A percentile compares a stretch with the other conserved stretches of the same genome.
These are phyloP conservation scores for Cyberlindnera petersonii DNA, from an alignment of 805 yeast genomes.

Conservation along the genomic window DNA sequence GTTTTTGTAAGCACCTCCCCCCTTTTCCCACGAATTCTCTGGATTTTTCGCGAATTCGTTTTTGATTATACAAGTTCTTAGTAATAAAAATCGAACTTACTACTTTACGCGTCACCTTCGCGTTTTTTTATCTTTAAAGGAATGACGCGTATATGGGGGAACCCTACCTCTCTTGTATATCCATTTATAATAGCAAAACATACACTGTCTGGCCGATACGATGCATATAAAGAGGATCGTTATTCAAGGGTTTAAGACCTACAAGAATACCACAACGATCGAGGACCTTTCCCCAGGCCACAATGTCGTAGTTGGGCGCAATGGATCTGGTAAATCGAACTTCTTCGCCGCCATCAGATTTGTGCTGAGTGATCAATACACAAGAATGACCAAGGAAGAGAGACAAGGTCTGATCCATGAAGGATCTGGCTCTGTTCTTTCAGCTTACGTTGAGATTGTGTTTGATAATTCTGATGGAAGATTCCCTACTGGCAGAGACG, in stretches of 20 bases:
- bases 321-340: constrained; percentile 96
- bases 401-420: constrained; percentile 85
- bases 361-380: constrained; percentile 85
- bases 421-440: constrained; percentile 85
- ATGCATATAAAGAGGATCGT: constrained; percentile 51
- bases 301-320: constrained; percentile 86
- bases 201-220: neutral
- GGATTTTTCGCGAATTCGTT: neutral
- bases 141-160: neutral
- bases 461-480: constrained; percentile 79
- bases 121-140: neutral
- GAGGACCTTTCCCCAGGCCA: constrained; percentile 75
- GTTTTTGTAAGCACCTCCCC: too few relatives aligned
- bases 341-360: constrained; percentile 93
- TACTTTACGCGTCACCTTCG: constrained; percentile 11
- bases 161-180: neutral
- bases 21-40: too few relatives aligned
- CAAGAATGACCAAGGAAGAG: constrained; percentile 79
- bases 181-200: neutral
- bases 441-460: constrained; percentile 87
- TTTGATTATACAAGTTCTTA: neutral
- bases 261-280: constrained; percentile 74
- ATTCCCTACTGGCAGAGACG: constrained; percentile 52
- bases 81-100: neutral
- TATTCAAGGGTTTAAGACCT: constrained; percentile 92